These are phyloP conservation scores for Corynespora cassiicola DNA, from an alignment of 2,329 filamentous ascomycete genomes.

Conservation along the genomic window DNA sequence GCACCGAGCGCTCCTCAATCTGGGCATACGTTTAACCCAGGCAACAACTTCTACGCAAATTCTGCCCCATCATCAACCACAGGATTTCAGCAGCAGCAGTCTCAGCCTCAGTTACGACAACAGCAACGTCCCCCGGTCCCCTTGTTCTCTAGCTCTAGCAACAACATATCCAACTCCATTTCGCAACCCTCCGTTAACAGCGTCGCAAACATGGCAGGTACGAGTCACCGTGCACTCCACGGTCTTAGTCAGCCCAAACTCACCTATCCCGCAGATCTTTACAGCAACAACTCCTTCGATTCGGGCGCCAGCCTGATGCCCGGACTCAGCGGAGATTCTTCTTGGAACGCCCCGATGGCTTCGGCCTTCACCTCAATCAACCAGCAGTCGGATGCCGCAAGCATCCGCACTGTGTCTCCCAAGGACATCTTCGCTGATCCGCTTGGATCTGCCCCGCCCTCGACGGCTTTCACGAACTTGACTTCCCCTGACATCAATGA, in stretches of 20 bases:
- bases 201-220: slow-evolving; percentile 49
- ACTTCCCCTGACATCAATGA: slow-evolving; percentile 82
- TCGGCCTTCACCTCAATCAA: slow-evolving; percentile 55
- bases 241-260: slow-evolving; percentile 25
- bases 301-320: slow-evolving; percentile 56
- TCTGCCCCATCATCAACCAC: slow-evolving; percentile 68
- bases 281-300: slow-evolving; percentile 50
- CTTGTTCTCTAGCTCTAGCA: slow-evolving; percentile 68
- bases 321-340: slow-evolving; percentile 45
- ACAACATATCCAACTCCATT: too few species aligned
- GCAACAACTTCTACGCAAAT: slow-evolving; percentile 71
- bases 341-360: slow-evolving; percentile 34
- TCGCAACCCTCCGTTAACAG: slow-evolving; percentile 51
- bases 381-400: slow-evolving; percentile 45
- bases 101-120: slow-evolving; percentile 46
- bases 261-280: slow-evolving; percentile 41
- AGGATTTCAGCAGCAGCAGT: slow-evolving; percentile 62
- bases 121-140: slow-evolving; percentile 72
- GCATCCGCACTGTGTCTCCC: slow-evolving; percentile 74
- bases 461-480: slow-evolving; percentile 79
- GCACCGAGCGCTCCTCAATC: slow-evolving; percentile 60
- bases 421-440: slow-evolving; percentile 78
- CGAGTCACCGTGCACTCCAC: slow-evolving; percentile 20
- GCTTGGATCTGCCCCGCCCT: slow-evolving; percentile 79
- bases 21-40: slow-evolving; percentile 65